Evolutionary conservation across 1,139 yeast genomes (phyloP).

Genomic region (Pichia kudriavzevii): DNA sequence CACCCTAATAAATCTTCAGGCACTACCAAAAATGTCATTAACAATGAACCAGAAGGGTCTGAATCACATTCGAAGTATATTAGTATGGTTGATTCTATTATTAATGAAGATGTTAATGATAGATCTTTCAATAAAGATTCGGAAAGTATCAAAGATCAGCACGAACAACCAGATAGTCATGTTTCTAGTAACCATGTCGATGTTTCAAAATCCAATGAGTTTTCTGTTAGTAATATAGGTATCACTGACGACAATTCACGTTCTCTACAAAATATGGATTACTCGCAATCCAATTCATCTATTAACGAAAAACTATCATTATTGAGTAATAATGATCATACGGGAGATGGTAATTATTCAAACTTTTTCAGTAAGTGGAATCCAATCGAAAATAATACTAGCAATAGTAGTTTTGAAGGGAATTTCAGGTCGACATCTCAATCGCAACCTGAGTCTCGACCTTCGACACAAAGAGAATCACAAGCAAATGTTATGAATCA

Average conservation of each 20-base stretch:
- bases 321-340: background rate
- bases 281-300: background rate
- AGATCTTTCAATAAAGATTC: background rate
- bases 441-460: background rate
- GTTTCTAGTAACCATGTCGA: too few relatives aligned
- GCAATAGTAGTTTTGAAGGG: background rate
- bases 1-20: too few relatives aligned
- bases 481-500: slow-evolving; percentile 4
- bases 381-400: background rate
- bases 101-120: slow-evolving; percentile 18
- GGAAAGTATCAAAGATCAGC: too few relatives aligned
- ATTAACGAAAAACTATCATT: background rate
- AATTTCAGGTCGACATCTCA: too few relatives aligned
- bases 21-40: too few relatives aligned
- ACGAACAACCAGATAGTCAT: too few relatives aligned
- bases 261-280: background rate
- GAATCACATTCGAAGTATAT: slow-evolving; percentile 14
- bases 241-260: slow-evolving; percentile 7
- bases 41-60: too few relatives aligned
- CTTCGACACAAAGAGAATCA: background rate
- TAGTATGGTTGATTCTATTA: slow-evolving; percentile 31
- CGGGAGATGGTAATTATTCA: slow-evolving; percentile 4
- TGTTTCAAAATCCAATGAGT: background rate
- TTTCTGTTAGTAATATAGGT: slow-evolving; percentile 12
- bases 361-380: slow-evolving; percentile 8